Evolutionary conservation across 2,329 filamentous ascomycete genomes (phyloP), one percentile per base, ranked within the genome.

Genomic region (Epichloe amarillans): DNA sequence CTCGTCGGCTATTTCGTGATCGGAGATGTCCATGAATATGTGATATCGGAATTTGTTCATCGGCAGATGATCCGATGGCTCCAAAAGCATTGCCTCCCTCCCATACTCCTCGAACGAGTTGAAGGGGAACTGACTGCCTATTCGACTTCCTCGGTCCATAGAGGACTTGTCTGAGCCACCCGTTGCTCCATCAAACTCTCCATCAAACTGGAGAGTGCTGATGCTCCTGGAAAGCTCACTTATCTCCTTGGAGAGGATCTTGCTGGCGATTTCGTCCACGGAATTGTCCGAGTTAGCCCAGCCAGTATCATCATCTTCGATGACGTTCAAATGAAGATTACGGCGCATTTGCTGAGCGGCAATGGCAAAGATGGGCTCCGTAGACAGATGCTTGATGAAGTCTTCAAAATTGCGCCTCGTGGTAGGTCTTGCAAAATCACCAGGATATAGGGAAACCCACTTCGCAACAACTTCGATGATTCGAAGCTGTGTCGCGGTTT

Each of bases 361-460:
- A 17, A 87, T 82, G 19, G 86, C 82, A 66, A 94, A 95, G 47
- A 94, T 85, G 10, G 87, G 83, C 55, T 87, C 86, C 5, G 77
- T 78, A 21, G 86, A 78, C n/a, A 97, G 71, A 40, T 83, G 77
- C 17, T 72, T 69, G 37, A 95, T 83, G 60, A 98, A 93, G 23
- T 82, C 81, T 47, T 84, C 79, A 39, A 96, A 72, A 35, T 79
- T 80, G 56, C 77, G 80, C 56, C 83, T 81, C 2, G 88, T 94
- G 21, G 76, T 76, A 2, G 84, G 77, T 54, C 85, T 82, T 1
- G 89, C 89, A 72, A 97, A 95, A 66, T 98, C 93, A 15, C 89
- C 91, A 0, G 93, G 90, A 65, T 97, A 97, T 42, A 83, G 73
- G 15, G 84, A 82, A 1, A 95, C 84, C 93, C 93, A 98, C 64